Base-by-base conservation (phyloP, 2,329 filamentous ascomycete genomes). In the Penicillium brevicompactum region DNA sequence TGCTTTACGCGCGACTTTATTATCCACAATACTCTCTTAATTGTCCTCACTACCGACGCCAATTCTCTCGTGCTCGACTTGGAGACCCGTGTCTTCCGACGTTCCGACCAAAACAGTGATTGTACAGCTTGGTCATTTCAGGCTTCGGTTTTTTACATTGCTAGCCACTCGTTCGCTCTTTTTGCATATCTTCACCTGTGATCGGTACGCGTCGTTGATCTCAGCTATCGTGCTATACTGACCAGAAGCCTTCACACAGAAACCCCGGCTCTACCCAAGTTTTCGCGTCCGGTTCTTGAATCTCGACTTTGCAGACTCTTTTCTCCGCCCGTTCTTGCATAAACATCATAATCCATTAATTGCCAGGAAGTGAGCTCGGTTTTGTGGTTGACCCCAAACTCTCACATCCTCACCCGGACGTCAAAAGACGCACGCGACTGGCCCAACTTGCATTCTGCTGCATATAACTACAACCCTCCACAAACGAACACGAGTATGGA, bases 401-500 rank as follows among this genome's bases (percentile, higher is more conserved):
- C 62, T 61, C 51, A 53, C 46, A 27, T 49, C 8, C 58, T 4
- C 38, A 58, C 21, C 51, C 43, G 53, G 40, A 60, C 57, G 55
- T 49, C 49, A 38, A 55, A 49, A 49, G 51, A 61, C 55, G 51
- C 51, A 61, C 55, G 51, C 51, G 41, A 58, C 41, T 56, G 44
- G 37, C 50, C 45, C 30, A 34, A 34, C 48, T 47, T 34, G 49
- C 31, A 44, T 43, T 44, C 54, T 55, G 38, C 63, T 71, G 67
- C 69, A 71, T 67, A 70, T 72, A 69, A 57, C 61, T 59, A 53
- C 53, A 56, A 63, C 50, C 58, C 54, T 56, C 57, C 57, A 49
- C 67, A 57, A 53, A 68, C 54, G 59, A 70, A 57, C 49, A 65
- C 67, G 74, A 76, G 74, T 72, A 77, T 95, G 88, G 89, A 96